Conservation (phyloP, 768 basidiomycete species). For the Lactifluus rugatus region DNA sequence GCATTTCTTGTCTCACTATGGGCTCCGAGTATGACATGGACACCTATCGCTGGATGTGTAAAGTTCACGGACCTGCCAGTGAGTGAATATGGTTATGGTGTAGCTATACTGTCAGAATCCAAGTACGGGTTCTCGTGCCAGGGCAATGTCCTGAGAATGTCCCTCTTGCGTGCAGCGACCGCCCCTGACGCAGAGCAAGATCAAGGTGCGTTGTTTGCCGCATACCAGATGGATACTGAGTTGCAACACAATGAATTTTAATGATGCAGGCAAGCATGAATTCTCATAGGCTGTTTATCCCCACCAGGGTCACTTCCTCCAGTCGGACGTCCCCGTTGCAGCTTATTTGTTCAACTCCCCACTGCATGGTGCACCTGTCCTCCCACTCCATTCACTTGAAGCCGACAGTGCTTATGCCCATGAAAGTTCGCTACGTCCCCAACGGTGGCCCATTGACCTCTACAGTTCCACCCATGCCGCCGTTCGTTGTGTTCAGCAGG, state of each 20-base stretch:
- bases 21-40: constrained; percentile 30
- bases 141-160: constrained; percentile 25
- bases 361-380: constrained; percentile 46
- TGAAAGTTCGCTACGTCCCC: constrained; percentile 36
- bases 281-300: constrained; percentile 90
- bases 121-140: constrained; percentile 70
- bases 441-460: constrained; percentile 27
- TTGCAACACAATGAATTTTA: background rate
- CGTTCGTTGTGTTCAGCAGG: constrained; percentile 57
- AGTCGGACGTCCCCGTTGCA: constrained; percentile 80
- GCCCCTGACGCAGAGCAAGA: constrained; percentile 89
- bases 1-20: constrained; percentile 35
- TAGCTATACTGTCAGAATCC: constrained; percentile 88
- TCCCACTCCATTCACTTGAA: background rate
- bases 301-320: constrained; percentile 79
- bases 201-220: constrained; percentile 43
- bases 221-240: too few species aligned
- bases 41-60: constrained; percentile 36
- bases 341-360: constrained; percentile 82
- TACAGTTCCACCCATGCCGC: constrained; percentile 32
- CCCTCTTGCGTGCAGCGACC: constrained; percentile 75
- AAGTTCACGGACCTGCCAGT: constrained; percentile 72
- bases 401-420: background rate
- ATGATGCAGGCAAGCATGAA: constrained; percentile 50
- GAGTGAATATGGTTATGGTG: constrained; percentile 92